Evolutionary conservation across 139 green algal genomes (phyloP).

Genomic region (Micractinium conductrix): DNA sequence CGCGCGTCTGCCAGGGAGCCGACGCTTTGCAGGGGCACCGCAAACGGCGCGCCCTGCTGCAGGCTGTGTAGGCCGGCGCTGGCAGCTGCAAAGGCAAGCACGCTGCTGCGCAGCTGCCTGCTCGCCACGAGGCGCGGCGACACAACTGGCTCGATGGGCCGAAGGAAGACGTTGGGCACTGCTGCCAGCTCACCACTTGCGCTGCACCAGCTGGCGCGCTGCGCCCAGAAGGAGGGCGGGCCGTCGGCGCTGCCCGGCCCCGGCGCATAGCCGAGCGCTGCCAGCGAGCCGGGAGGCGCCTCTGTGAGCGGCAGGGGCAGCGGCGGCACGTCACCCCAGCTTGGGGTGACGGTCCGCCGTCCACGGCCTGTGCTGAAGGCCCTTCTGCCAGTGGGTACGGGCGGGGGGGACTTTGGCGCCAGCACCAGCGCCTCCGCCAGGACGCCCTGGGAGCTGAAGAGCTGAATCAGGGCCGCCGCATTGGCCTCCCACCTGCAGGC

Average conservation of each 20-base stretch:
- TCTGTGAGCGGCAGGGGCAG: not conserved
- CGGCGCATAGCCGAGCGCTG: not conserved
- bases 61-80: not conserved
- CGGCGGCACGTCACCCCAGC: not conserved
- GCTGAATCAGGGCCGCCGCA: not conserved
- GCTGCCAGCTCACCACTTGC: not conserved
- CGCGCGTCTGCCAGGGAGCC: not conserved
- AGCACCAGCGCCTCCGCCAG: not conserved
- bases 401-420: not conserved
- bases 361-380: not conserved
- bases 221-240: not conserved
- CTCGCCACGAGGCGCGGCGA: not conserved
- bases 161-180: not conserved
- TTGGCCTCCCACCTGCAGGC: not conserved
- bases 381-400: not conserved
- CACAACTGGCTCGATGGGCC: not conserved
- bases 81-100: not conserved
- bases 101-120: not conserved
- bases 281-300: not conserved
- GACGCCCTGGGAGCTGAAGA: not conserved
- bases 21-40: not conserved
- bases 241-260: not conserved
- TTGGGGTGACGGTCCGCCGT: not conserved
- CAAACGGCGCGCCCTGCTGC: not conserved
- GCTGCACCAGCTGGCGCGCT: not conserved